Evolutionary conservation across 768 basidiomycete genomes (phyloP).

Genomic region (Tubosaeta brunneosetosa): DNA sequence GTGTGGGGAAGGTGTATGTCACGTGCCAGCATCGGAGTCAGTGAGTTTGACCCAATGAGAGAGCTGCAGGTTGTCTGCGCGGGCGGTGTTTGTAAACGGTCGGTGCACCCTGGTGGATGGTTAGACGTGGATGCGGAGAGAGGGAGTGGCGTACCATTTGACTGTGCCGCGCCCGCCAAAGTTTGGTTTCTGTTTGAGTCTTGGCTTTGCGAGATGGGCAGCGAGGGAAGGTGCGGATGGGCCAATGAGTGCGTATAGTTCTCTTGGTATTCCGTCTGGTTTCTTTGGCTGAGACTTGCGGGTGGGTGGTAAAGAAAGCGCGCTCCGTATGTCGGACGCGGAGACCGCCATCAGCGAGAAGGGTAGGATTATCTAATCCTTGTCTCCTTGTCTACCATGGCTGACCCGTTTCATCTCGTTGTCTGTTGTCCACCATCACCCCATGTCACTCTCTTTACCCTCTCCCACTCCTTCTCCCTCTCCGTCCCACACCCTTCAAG

Average conservation of each 20-base stretch:
- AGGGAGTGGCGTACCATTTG: conserved; percentile 56
- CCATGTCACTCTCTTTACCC: background rate
- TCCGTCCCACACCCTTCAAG: too few species aligned
- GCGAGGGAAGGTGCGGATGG: conserved; percentile 84
- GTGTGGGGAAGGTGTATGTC: too few species aligned
- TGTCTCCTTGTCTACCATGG: background rate
- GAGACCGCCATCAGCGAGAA: conserved; percentile 51
- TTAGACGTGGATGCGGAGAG: background rate
- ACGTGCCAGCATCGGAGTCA: conserved; percentile 53
- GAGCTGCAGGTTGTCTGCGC: conserved; percentile 64
- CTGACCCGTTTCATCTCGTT: background rate
- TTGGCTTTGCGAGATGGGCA: conserved; percentile 73
- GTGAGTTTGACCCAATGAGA: conserved; percentile 78
- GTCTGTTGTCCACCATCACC: background rate
- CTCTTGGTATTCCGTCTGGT: conserved; percentile 88
- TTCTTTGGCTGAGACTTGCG: conserved; percentile 54
- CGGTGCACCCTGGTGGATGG: conserved; percentile 62
- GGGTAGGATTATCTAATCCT: background rate
- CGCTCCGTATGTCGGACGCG: conserved; percentile 80
- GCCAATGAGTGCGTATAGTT: conserved; percentile 94
- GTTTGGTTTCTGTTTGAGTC: conserved; percentile 83
- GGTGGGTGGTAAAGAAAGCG: conserved; percentile 53
- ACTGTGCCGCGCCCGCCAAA: conserved; percentile 56
- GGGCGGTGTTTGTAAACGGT: conserved; percentile 66
- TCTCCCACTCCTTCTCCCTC: background rate